These are phyloP conservation scores for Verticillium dahliae DNA, from an alignment of 2,329 filamentous ascomycete genomes.

Conservation along the genomic window DNA sequence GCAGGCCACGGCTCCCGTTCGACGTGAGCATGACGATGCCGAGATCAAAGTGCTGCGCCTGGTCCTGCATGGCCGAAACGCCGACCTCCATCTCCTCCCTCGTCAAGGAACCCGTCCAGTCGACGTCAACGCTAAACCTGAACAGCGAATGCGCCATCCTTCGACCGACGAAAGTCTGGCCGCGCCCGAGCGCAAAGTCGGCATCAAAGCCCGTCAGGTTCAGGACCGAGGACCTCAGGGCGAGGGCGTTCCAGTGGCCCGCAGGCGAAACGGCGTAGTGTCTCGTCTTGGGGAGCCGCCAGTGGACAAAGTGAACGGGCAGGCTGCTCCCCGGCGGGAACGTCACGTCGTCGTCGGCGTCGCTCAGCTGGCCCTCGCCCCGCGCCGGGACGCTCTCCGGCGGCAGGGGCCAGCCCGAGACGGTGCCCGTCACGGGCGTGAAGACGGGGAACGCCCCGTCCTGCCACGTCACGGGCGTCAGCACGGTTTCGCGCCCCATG, in stretches of 20 bases:
- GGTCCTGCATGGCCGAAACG: slow-evolving; percentile 44
- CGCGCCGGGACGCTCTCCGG: slow-evolving; percentile 20
- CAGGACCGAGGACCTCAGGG: slow-evolving; percentile 10
- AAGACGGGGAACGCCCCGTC: slow-evolving; percentile 41
- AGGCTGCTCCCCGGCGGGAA: slow-evolving; percentile 30
- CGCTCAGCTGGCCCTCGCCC: slow-evolving; percentile 33
- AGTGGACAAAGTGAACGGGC: slow-evolving; percentile 38
- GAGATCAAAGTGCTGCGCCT: slow-evolving; percentile 45
- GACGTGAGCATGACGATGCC: slow-evolving; percentile 26
- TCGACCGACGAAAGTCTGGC: slow-evolving; percentile 40
- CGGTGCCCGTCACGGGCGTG: slow-evolving; percentile 32
- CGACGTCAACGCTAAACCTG: slow-evolving; percentile 38
- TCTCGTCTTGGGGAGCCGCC: slow-evolving; percentile 33
- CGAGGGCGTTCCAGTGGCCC: slow-evolving; percentile 28
- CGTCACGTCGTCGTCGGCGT: slow-evolving; percentile 34
- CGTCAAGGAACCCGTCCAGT: slow-evolving; percentile 27
- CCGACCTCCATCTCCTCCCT: slow-evolving; percentile 41
- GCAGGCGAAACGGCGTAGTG: slow-evolving; percentile 28
- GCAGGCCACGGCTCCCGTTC: neutral
- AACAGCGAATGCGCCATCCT: slow-evolving; percentile 51
- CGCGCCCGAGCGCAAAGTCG: slow-evolving; percentile 14
- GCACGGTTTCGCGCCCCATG: slow-evolving; percentile 48
- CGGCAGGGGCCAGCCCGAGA: slow-evolving; percentile 32
- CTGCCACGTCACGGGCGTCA: slow-evolving; percentile 41
- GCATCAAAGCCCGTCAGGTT: slow-evolving; percentile 29